These are phyloP conservation scores for Suhomyces anneliseae DNA, from an alignment of 1,139 yeast genomes.

Conservation along the genomic window DNA sequence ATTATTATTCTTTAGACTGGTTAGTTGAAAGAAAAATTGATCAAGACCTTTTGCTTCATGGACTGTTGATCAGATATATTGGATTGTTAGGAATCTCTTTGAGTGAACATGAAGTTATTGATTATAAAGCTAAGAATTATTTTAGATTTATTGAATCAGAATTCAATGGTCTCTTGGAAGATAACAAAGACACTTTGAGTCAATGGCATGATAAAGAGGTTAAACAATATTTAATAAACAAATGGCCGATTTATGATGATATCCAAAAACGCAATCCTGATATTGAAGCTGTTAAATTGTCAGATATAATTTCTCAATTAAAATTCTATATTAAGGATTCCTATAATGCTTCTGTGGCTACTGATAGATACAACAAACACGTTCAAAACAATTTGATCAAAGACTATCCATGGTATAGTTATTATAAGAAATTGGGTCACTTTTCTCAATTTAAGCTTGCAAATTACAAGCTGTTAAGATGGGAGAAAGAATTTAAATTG, in stretches of 20 bases:
- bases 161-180: constrained; percentile 19
- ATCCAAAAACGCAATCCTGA: constrained; percentile 13
- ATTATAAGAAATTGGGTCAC: constrained; percentile 54
- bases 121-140: constrained; percentile 28
- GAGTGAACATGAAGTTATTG: constrained; percentile 46
- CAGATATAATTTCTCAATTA: constrained; percentile 21
- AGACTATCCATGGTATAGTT: constrained; percentile 74
- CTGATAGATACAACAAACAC: constrained; percentile 37
- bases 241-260: constrained; percentile 25
- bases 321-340: constrained; percentile 22
- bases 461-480: constrained; percentile 51
- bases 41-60: constrained; percentile 33
- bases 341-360: constrained; percentile 23
- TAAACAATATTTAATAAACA: constrained; percentile 22
- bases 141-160: constrained; percentile 20
- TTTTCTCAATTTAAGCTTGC: constrained; percentile 58
- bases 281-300: constrained; percentile 19
- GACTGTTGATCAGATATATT: constrained; percentile 37
- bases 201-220: constrained; percentile 26
- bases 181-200: constrained; percentile 14
- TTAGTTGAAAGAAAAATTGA: constrained; percentile 29
- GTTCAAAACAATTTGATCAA: constrained; percentile 50
- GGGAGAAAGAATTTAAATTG: constrained; percentile 41
- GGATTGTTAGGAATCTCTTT: constrained; percentile 40
- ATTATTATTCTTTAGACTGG: constrained; percentile 39